Conservation (phyloP, 2,329 filamentous ascomycete species). For the Cytospora chrysosperma region DNA sequence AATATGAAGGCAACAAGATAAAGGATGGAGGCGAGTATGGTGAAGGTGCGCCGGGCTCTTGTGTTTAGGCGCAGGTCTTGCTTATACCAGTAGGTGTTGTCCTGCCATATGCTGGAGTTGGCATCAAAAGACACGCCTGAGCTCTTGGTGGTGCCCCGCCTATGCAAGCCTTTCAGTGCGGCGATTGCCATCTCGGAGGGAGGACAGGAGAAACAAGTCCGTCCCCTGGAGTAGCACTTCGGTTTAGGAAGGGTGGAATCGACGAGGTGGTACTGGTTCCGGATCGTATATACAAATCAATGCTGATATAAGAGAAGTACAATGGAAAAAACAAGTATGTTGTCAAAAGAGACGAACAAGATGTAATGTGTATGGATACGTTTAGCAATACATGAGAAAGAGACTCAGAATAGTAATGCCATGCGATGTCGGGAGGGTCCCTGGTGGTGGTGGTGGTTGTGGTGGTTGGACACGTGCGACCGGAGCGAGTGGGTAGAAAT, state of each 20-base stretch:
- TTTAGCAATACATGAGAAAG: background rate
- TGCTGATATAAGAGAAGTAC: background rate
- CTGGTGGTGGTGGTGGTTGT: background rate
- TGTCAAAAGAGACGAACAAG: background rate
- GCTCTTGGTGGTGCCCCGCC: constrained; percentile 21
- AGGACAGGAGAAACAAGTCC: constrained; percentile 16
- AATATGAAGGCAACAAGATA: constrained; percentile 77
- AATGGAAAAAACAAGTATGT: background rate
- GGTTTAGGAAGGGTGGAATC: background rate
- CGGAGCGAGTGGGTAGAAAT: background rate
- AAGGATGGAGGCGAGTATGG: constrained; percentile 63
- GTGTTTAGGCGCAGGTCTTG: constrained; percentile 46
- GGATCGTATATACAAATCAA: background rate
- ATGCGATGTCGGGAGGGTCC: constrained; percentile 2
- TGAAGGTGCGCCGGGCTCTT: constrained; percentile 57
- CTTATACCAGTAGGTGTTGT: constrained; percentile 22
- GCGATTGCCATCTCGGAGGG: constrained; percentile 16
- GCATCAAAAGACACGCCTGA: constrained; percentile 25
- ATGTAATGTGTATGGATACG: background rate
- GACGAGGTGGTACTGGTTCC: background rate
- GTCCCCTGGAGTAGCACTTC: background rate
- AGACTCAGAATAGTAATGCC: background rate
- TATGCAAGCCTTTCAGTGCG: constrained; percentile 20
- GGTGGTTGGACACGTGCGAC: constrained; percentile 3
- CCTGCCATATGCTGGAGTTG: constrained; percentile 14